Evolutionary conservation across 1,284 basidiomycete species (phyloP), one percentile per base, ranked within the genome.

Genomic region (Sanguinoderma infundibulare): DNA sequence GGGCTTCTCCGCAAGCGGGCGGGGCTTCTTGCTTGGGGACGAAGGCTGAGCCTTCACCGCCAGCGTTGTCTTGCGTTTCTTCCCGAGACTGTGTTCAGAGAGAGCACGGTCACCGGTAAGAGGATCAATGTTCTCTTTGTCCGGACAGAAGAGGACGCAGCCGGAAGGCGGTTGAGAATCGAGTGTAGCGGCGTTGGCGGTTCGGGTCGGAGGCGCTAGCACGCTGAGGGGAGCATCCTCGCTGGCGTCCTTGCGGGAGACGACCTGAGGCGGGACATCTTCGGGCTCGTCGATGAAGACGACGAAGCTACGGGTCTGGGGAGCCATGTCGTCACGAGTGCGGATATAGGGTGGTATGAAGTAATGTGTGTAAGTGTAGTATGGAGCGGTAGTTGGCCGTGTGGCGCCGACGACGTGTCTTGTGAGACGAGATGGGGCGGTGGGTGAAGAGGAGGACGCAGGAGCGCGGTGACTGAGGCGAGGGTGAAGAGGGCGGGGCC

Each of bases 121-220:
- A 39, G 90, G 90, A 72, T 92, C 81, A 51, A 87, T 77, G 71
- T 92, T 92, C 75, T 92, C 90, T 79, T 92, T 92, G 77, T 91
- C 88, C 60, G 76, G 73, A 24, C 75, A 70, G 32, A 77, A 75
- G 32, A 77, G 72, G 0, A 78, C n/a, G n/a, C n/a, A n/a, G n/a
- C n/a, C n/a, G n/a, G n/a, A n/a, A n/a, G n/a, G n/a, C n/a, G n/a
- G n/a, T n/a, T n/a, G n/a, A n/a, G n/a, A n/a, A n/a, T n/a, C n/a
- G 51, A 57, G 42, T 5, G 22, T 5, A 14, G 42, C 22, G 42
- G 42, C 1, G 10, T 26, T 53, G 5, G 55, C 42, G 26, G 55
- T 47, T 46, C 51, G 57, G 50, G 59, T 60, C 52, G 62, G 60
- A 62, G 52, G 35, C 1, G 50, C 28, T 8, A 47, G 26, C 28